Conservation (phyloP, 306 rosid species). For the Astragalus membranaceus region DNA sequence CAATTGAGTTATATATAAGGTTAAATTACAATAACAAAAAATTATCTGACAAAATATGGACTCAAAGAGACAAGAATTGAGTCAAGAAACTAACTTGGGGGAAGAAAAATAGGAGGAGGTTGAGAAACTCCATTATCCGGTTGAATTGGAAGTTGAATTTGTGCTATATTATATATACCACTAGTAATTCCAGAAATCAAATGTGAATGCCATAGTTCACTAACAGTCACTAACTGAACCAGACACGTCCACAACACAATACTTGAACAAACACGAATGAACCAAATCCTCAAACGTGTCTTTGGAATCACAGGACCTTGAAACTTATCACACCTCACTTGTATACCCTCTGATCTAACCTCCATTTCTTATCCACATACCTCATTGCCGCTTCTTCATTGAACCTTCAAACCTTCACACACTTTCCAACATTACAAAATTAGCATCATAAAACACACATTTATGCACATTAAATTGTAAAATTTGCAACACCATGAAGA, state of each 20-base stretch:
- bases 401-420: constrained; percentile 28
- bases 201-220: constrained; percentile 83
- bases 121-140: constrained; percentile 19
- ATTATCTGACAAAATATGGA: background rate
- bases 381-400: constrained; percentile 90
- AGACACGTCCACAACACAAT: constrained; percentile 92
- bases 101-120: constrained; percentile 44
- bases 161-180: constrained; percentile 55
- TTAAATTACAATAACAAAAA: background rate
- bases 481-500: constrained; percentile 18
- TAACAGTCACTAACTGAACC: constrained; percentile 81
- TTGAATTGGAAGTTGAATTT: constrained; percentile 21
- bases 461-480: constrained; percentile 15
- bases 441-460: background rate
- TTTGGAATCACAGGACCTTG: constrained; percentile 56
- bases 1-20: background rate
- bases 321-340: constrained; percentile 64
- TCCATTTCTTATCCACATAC: constrained; percentile 70
- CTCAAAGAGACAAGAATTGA: background rate
- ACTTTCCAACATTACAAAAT: constrained; percentile 10
- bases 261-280: constrained; percentile 78
- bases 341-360: constrained; percentile 76
- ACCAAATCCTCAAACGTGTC: constrained; percentile 93
- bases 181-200: constrained; percentile 61
- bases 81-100: constrained; percentile 56